Evolutionary conservation across 305 asterid species (phyloP).

Genomic region (Solanum hybrid): DNA sequence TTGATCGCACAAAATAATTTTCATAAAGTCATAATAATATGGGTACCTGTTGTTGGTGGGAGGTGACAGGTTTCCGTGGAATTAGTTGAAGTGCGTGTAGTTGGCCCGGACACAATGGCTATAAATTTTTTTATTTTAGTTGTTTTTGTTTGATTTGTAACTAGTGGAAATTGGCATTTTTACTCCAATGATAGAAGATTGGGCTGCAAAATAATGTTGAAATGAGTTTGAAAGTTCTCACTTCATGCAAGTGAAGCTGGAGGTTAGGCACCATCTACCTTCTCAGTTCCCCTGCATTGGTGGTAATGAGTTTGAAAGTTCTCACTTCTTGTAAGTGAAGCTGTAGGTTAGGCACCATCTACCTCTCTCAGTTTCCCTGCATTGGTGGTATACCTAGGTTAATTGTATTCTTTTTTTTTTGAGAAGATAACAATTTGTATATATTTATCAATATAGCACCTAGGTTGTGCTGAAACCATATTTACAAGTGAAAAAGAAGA

Average conservation of each 20-base stretch:
- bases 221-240: neutral
- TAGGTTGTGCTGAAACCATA: neutral
- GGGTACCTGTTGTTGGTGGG: neutral
- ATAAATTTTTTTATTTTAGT: neutral
- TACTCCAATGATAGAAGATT: neutral
- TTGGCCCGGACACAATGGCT: neutral
- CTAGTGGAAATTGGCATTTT: neutral
- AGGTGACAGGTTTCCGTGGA: neutral
- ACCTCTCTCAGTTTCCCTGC: slow-evolving; percentile 1
- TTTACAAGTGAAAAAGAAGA: neutral
- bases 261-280: neutral
- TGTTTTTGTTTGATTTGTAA: neutral
- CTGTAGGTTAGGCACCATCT: neutral
- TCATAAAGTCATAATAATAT: too few species aligned
- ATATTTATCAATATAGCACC: neutral
- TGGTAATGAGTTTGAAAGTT: neutral
- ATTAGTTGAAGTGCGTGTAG: neutral
- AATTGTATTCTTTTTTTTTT: neutral
- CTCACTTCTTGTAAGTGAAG: slow-evolving; percentile 6
- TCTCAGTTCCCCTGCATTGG: neutral
- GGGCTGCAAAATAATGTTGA: neutral
- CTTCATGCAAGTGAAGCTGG: slow-evolving; percentile 6
- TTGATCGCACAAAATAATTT: too few species aligned
- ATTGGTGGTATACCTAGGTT: neutral
- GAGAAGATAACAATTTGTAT: neutral